phyloP scores from a whole-genome alignment of 1,139 yeast genomes.

The Geotrichum australiense region DNA sequence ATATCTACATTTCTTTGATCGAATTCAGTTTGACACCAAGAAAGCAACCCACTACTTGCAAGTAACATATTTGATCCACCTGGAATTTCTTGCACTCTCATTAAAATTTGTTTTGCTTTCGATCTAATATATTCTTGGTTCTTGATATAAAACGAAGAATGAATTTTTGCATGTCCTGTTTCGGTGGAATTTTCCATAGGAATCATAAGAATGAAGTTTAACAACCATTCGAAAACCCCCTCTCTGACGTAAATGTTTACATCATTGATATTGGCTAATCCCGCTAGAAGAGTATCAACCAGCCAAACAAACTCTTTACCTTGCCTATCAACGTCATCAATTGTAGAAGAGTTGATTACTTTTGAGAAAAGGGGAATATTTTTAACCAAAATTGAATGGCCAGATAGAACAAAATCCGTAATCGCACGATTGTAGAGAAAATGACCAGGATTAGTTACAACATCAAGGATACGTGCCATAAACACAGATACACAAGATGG shows the following conservation, averaged over 20 bases:
- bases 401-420: slow-evolving; percentile 34
- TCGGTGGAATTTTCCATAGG: slow-evolving; percentile 28
- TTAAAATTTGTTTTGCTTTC: slow-evolving; percentile 41
- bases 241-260: slow-evolving; percentile 44
- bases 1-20: slow-evolving; percentile 1
- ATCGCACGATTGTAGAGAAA: slow-evolving; percentile 61
- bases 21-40: slow-evolving; percentile 30
- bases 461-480: slow-evolving; percentile 48
- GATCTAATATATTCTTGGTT: slow-evolving; percentile 29
- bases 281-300: slow-evolving; percentile 43
- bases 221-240: slow-evolving; percentile 60
- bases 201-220: slow-evolving; percentile 45
- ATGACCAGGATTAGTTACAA: slow-evolving; percentile 63
- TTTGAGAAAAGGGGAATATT: slow-evolving; percentile 61
- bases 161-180: slow-evolving; percentile 13
- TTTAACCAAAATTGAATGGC: slow-evolving; percentile 45
- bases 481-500: slow-evolving; percentile 42
- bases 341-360: slow-evolving; percentile 37
- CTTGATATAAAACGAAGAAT: slow-evolving; percentile 13
- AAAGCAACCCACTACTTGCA: slow-evolving; percentile 55
- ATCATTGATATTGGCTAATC: slow-evolving; percentile 45
- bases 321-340: slow-evolving; percentile 40
- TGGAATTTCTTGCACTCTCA: slow-evolving; percentile 47
- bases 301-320: slow-evolving; percentile 63
- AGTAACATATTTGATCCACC: slow-evolving; percentile 57